Conservation (phyloP, 1,284 basidiomycete genomes). For the Trichosporon coremiiforme region DNA sequence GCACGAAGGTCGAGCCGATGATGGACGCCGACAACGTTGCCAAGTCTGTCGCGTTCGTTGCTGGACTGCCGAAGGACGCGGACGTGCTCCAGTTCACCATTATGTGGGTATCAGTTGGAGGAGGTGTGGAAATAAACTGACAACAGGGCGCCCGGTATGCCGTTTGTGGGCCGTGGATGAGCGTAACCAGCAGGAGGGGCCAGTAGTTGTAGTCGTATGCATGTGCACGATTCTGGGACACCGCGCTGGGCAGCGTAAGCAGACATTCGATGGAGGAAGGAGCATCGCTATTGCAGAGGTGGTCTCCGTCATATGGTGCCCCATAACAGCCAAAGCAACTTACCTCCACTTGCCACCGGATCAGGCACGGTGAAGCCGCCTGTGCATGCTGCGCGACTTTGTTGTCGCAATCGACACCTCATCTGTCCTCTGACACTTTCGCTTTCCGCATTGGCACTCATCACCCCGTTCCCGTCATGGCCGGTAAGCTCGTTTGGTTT, state of each 20-base stretch:
- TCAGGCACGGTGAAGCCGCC: not conserved
- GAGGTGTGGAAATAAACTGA: not conserved
- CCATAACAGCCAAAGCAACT: not conserved
- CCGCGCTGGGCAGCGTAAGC: no score
- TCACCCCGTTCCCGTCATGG: not conserved
- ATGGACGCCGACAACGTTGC: conserved; percentile 65
- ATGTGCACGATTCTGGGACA: not conserved
- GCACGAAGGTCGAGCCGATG: conserved; percentile 62
- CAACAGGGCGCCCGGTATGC: conserved; percentile 32
- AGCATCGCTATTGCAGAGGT: not conserved
- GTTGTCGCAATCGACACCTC: not conserved
- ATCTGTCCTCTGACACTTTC: not conserved
- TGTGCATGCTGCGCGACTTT: conserved; percentile 1
- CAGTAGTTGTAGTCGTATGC: not conserved
- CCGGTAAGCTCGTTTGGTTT: not conserved
- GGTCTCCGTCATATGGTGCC: not conserved
- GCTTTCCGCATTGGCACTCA: not conserved
- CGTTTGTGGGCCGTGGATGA: conserved; percentile 33
- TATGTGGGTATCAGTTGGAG: conserved; percentile 62
- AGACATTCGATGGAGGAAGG: not conserved
- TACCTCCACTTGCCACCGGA: conserved; percentile 15
- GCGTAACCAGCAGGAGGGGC: not conserved
- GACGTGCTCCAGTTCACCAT: conserved; percentile 64
- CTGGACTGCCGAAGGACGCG: conserved; percentile 67
- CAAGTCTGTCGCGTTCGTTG: conserved; percentile 69